Conservation (phyloP, 331 rosid species). For the Cucumis variabilis region DNA sequence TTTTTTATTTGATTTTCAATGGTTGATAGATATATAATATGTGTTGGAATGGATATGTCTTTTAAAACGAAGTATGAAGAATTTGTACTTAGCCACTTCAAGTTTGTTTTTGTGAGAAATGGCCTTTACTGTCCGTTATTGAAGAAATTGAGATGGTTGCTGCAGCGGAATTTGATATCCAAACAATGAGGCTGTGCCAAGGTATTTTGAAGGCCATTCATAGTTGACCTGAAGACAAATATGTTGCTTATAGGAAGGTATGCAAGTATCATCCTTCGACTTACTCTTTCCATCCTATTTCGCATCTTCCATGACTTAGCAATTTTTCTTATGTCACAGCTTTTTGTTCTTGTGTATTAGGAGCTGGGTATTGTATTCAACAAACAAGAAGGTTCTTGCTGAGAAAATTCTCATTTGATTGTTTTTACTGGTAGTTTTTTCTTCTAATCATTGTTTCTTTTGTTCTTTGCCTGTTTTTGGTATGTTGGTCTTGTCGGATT, state of each 20-base stretch:
- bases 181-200: conserved; percentile 73
- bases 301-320: conserved; percentile 28
- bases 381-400: conserved; percentile 81
- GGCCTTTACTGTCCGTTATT: conserved; percentile 74
- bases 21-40: too few species aligned
- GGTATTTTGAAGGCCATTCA: conserved; percentile 78
- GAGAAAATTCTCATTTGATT: too few species aligned
- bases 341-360: conserved; percentile 49
- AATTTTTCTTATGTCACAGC: conserved; percentile 32
- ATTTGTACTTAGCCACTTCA: too few species aligned
- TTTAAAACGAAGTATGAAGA: too few species aligned
- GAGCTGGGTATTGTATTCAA: conserved; percentile 98
- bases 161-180: conserved; percentile 62
- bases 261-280: conserved; percentile 13
- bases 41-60: too few species aligned
- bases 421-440: too few species aligned
- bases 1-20: too few species aligned
- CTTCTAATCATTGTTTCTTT: too few species aligned
- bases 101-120: conserved; percentile 37
- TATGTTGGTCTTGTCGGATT: too few species aligned
- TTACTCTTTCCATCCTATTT: background rate
- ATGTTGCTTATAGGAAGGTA: conserved; percentile 98
- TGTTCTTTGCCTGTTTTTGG: too few species aligned
- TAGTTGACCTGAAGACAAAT: conserved; percentile 87
- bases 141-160: conserved; percentile 77